Base-by-base conservation (phyloP, 176 grass and related monocot species). In the Oropetium thomaeum region DNA sequence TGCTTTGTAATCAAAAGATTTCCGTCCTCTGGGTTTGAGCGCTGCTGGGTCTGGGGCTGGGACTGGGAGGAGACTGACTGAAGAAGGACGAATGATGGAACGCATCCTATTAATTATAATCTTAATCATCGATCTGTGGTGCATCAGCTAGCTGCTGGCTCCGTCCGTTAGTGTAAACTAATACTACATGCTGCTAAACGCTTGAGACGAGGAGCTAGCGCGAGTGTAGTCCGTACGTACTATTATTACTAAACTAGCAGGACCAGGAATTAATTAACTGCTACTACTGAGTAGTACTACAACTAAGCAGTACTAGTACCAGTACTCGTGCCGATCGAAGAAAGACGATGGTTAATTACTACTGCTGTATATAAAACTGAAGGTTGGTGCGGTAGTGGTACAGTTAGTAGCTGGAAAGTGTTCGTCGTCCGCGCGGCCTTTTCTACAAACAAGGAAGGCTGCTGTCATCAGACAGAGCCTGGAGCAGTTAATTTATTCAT, bases 141-240 rank as follows among this genome's bases (percentile, higher is more conserved):
- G 71, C 39, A 75, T 83, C 62, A 67, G 70, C 5, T 7, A 37
- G 35, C 35, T 37, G 49, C 38, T 7, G 3, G 38, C 39, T 37
- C 71, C 58, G 68, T 64, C 63, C 63, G 73, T 42, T 73, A 81
- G 53, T 30, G 62, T 67, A 67, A 75, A 82, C 62, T 75, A 82
- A 67, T 35, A 7, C 14, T 39, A n/a, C n/a, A n/a, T n/a, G n/a
- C n/a, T n/a, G n/a, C n/a, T n/a, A n/a, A n/a, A n/a, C n/a, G n/a
- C n/a, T n/a, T n/a, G n/a, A n/a, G n/a, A n/a, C n/a, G n/a, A n/a
- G n/a, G n/a, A n/a, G n/a, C n/a, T n/a, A n/a, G n/a, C n/a, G n/a
- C n/a, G n/a, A n/a, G n/a, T n/a, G n/a, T n/a, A n/a, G n/a, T n/a
- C n/a, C n/a, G n/a, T n/a, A n/a, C n/a, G n/a, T n/a, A n/a, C n/a